These are phyloP conservation scores for Exobasidium cylindrosporum DNA, from an alignment of 1,284 basidiomycete species.

Conservation along the genomic window DNA sequence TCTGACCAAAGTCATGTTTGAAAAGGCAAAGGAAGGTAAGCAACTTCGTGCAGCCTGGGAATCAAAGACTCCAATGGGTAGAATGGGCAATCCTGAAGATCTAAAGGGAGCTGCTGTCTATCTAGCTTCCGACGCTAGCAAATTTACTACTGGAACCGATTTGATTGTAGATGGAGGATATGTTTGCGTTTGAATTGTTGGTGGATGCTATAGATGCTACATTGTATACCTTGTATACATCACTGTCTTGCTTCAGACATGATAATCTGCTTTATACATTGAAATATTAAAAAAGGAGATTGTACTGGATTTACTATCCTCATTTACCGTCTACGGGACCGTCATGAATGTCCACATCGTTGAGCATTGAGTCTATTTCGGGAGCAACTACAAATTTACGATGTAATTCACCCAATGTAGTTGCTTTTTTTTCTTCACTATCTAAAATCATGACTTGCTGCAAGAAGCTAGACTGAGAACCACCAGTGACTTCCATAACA, in stretches of 20 bases:
- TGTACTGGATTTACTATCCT: no score
- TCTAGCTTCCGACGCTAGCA: conserved; percentile 77
- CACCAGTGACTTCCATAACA: conserved; percentile 61
- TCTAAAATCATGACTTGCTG: conserved; percentile 82
- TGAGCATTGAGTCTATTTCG: conserved; percentile 72
- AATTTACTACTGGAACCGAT: conserved; percentile 80
- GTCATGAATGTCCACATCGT: conserved; percentile 54
- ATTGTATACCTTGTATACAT: no score
- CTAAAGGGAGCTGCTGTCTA: conserved; percentile 72
- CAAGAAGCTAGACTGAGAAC: conserved; percentile 81
- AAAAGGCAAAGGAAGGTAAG: conserved; percentile 58
- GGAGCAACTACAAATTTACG: conserved; percentile 82
- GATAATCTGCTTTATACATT: no score
- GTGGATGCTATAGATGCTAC: no score
- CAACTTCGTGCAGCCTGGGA: conserved; percentile 70
- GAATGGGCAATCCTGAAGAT: conserved; percentile 56
- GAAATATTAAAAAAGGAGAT: no score
- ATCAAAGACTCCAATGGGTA: conserved; percentile 80
- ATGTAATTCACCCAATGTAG: conserved; percentile 78
- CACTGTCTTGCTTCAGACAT: no score
- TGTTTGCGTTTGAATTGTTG: no score
- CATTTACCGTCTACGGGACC: neutral
- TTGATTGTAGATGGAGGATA: conserved; percentile 83
- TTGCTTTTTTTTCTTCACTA: conserved; percentile 62
- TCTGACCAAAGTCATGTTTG: conserved; percentile 61